Base-by-base conservation (phyloP, 129 eudicot genomes). In the Ambrosia trifida region DNA sequence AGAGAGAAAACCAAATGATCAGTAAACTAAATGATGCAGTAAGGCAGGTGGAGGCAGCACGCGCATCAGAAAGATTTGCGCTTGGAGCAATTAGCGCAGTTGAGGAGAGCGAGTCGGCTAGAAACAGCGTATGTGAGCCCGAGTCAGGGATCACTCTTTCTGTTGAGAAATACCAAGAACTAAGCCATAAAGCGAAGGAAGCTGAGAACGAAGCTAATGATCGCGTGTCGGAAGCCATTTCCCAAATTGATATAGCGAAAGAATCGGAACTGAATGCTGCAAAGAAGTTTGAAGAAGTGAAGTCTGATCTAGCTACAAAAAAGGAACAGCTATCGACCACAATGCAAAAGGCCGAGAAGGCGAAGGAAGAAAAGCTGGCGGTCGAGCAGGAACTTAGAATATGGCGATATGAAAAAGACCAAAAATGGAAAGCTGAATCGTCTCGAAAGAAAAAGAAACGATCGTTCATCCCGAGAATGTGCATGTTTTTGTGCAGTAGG, bases 11-110 rank as follows among this genome's bases (percentile, higher is more conserved):
- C 60, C 58, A 76, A 1, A 51, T 84, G 75, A 79, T 67, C 32
- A 86, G 85, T 66, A 77, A 84, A 81, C 45, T 91, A 35, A 54
- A 74, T 6, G 85, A 88, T 6, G 83, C 89, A 11, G 79, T 72
- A 61, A 89, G 89, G 83, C 95, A 83, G 38, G 89, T 89, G 20
- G 98, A 91, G 63, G 89, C 94, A 7, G 86, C 98, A n/a, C 83
- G 81, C 38, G 95, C 95, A 19, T 83, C 96, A 0, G 98, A 91
- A 70, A 85, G 83, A 72, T 50, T 88, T 71, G 98, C 95, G 1
- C 53, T 80, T 4, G 94, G 83, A 16, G 94, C 98, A 2, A 84
- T 91, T 28, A 83, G 40, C 9, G 98, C 91, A 5, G 86, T 81
- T 50, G 79, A 84, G 35, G 91, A 84, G 71, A 88, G 91, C 14